phyloP scores from a whole-genome alignment of 176 grass and related monocot genomes.

The Leersia perrieri region DNA sequence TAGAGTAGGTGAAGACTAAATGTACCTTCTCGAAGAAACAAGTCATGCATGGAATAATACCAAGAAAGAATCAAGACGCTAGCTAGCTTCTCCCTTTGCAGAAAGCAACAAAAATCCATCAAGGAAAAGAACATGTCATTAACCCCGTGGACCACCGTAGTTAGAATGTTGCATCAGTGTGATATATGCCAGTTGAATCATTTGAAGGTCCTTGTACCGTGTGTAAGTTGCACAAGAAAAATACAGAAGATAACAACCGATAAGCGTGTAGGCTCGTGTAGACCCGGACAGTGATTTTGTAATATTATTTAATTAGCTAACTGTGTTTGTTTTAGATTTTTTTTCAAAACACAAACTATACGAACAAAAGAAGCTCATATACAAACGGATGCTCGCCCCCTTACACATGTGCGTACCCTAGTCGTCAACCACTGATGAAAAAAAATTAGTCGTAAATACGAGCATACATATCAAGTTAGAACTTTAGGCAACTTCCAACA shows the following conservation, averaged over 20 bases:
- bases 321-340: neutral
- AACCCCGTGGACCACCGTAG: slow-evolving; percentile 29
- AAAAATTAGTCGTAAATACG: no score
- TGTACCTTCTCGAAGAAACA: slow-evolving; percentile 43
- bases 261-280: slow-evolving; percentile 9
- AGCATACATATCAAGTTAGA: no score
- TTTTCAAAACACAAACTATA: no score
- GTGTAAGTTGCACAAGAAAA: slow-evolving; percentile 18
- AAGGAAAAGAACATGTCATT: slow-evolving; percentile 27
- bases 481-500: no score
- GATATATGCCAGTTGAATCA: neutral
- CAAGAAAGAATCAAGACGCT: slow-evolving; percentile 22
- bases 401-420: no score
- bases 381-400: no score
- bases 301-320: neutral
- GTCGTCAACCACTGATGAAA: no score
- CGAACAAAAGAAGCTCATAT: no score
- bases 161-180: slow-evolving; percentile 28
- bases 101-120: slow-evolving; percentile 21
- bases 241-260: neutral
- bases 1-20: slow-evolving; percentile 43
- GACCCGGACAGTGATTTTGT: neutral
- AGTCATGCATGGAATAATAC: slow-evolving; percentile 15
- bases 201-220: slow-evolving; percentile 22
- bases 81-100: neutral